Base-by-base conservation (phyloP, 2,329 filamentous ascomycete species). In the Waltergamsia citrina region DNA sequence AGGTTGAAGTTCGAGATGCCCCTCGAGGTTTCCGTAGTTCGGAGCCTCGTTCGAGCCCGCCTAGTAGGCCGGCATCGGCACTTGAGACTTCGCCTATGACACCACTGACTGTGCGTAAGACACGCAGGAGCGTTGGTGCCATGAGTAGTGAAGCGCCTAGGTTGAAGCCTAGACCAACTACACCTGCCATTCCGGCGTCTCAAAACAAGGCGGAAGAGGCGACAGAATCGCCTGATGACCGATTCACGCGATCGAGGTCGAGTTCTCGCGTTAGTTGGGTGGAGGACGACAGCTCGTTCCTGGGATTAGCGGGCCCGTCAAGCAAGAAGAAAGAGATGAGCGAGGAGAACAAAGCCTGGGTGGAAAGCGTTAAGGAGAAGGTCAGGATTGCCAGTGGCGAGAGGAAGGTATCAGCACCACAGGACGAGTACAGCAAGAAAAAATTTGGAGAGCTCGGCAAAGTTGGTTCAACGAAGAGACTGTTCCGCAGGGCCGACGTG, bases 281-380 rank as follows among this genome's bases (percentile, higher is more conserved):
- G 9, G 73, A 77, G 40, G 74, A 77, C 16, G 74, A 73, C 41
- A 69, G 63, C 45, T 66, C 68, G 7, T 61, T 62, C 39, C 66
- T 85, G 6, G 81, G 82, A 5, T 72, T 87, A 32, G 81, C 81
- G 0, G 83, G 83, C 0, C 82, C 82, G 2, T 74, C 71, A 30
- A 67, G 70, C 23, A 81, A 74, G 53, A 73, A 71, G 43, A 69
- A 74, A 7, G 72, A 68, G 50, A 82, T 77, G 60, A 83, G 77
- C 36, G 76, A 79, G 36, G 79, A 87, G 56, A 85, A 81, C 49
- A 68, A 76, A 38, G 77, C 79, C 25, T 92, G 85, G 85, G 81
- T 92, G 8, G 81, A 88, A 54, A 84, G 78, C 41, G 81, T 92
- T 62, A 81, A 86, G 59, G 81, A 85, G 49, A 81, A 85, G 50